Conservation (phyloP, 495 filamentous ascomycete genomes). For the Copromyces sp. region DNA sequence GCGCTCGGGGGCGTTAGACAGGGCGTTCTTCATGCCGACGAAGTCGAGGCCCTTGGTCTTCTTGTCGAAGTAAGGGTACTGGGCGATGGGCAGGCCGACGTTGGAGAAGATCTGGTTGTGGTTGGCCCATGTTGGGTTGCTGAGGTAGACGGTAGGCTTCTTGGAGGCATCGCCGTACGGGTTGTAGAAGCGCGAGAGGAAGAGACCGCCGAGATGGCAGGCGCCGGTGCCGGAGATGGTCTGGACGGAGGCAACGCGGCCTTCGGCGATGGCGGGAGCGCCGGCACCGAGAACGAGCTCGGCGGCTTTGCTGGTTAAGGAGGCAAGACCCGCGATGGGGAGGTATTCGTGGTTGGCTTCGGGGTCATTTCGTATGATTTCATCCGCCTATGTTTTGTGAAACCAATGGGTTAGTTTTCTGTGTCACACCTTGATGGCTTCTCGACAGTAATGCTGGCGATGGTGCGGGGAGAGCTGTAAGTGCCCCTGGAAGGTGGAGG, state of each 20-base stretch:
- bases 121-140: conserved; percentile 94
- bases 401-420: conserved; percentile 12
- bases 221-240: conserved; percentile 91
- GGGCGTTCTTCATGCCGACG: conserved; percentile 64
- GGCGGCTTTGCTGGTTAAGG: conserved; percentile 79
- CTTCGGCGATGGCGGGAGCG: conserved; percentile 73
- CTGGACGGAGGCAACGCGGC: conserved; percentile 64
- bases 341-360: conserved; percentile 96
- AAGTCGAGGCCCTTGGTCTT: conserved; percentile 86
- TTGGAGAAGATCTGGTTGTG: conserved; percentile 98
- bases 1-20: conserved; percentile 59
- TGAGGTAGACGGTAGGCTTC: conserved; percentile 72
- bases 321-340: conserved; percentile 79
- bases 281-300: conserved; percentile 76
- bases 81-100: conserved; percentile 63
- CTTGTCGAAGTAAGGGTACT: conserved; percentile 88
- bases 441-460: background rate
- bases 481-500: background rate
- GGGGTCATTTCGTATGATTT: conserved; percentile 76
- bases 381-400: conserved; percentile 59
- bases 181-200: conserved; percentile 70
- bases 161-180: conserved; percentile 39
- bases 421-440: background rate
- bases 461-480: conserved; percentile 6
- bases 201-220: conserved; percentile 77